These are phyloP conservation scores for Fusarium ambrosium DNA, from an alignment of 2,329 filamentous ascomycete species.

Conservation along the genomic window DNA sequence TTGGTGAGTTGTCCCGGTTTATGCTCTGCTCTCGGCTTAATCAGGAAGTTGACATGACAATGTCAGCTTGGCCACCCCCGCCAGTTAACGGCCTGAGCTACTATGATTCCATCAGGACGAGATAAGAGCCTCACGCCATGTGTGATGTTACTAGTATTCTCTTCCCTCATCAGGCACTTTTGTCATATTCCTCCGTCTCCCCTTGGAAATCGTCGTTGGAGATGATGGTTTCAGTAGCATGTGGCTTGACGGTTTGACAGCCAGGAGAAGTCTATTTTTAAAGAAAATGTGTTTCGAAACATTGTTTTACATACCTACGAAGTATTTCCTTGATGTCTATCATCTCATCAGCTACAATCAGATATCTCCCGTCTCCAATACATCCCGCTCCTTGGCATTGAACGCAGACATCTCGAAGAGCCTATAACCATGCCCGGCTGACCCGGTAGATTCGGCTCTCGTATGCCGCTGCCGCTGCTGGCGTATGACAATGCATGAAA, in stretches of 20 bases:
- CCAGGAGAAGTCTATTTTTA: background rate
- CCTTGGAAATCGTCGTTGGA: background rate
- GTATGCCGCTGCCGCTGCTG: background rate
- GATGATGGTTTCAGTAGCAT: background rate
- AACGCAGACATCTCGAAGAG: background rate
- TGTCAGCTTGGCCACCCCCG: slow-evolving; percentile 1
- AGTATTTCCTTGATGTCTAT: background rate
- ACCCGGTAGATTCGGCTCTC: slow-evolving; percentile 12
- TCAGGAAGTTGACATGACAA: background rate
- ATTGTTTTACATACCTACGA: background rate
- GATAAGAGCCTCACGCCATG: background rate
- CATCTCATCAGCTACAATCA: background rate
- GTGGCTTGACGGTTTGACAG: background rate
- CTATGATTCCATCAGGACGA: background rate
- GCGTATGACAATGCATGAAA: background rate
- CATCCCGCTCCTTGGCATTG: background rate
- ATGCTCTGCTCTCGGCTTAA: background rate
- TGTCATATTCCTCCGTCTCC: background rate
- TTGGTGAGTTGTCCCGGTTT: slow-evolving; percentile 8
- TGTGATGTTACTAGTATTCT: background rate
- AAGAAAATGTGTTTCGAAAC: background rate
- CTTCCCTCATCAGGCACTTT: background rate
- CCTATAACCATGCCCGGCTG: background rate
- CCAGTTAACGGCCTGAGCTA: slow-evolving; percentile 6
- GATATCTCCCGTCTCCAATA: background rate